These are phyloP conservation scores for Bruguiera gymnorhiza DNA, from an alignment of 345 rosid species.

Conservation along the genomic window DNA sequence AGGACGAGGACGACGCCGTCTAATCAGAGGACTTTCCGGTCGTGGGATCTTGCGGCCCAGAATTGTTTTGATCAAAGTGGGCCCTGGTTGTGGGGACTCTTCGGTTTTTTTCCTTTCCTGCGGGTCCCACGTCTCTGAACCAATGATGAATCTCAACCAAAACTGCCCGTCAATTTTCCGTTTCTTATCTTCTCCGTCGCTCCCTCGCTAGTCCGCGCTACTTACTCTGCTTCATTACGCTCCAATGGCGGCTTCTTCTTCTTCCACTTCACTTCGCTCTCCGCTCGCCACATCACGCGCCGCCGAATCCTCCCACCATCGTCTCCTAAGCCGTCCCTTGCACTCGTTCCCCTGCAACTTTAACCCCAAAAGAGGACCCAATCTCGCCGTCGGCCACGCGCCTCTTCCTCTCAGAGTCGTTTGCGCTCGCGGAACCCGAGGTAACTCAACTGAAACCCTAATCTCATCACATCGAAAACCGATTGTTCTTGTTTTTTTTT, in stretches of 20 bases:
- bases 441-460: slow-evolving; percentile 16
- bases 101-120: background rate
- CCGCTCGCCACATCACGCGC: slow-evolving; percentile 13
- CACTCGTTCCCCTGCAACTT: slow-evolving; percentile 30
- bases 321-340: slow-evolving; percentile 2
- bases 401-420: slow-evolving; percentile 31
- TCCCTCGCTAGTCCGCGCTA: background rate
- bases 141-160: background rate
- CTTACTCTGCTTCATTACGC: background rate
- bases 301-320: slow-evolving; percentile 15
- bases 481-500: background rate
- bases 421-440: slow-evolving; percentile 36
- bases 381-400: background rate
- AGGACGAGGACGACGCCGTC: slow-evolving; percentile 86
- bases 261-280: background rate
- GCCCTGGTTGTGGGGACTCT: background rate
- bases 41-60: too few species aligned
- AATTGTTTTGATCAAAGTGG: too few species aligned
- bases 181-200: slow-evolving; percentile 9
- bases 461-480: background rate
- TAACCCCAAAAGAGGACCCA: background rate
- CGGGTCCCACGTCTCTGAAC: background rate
- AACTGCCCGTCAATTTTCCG: slow-evolving; percentile 18
- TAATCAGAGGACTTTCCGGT: slow-evolving; percentile 83
- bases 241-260: background rate